phyloP scores from a whole-genome alignment of 1,284 basidiomycete species.

The Phellopilus nigrolimitatus region DNA sequence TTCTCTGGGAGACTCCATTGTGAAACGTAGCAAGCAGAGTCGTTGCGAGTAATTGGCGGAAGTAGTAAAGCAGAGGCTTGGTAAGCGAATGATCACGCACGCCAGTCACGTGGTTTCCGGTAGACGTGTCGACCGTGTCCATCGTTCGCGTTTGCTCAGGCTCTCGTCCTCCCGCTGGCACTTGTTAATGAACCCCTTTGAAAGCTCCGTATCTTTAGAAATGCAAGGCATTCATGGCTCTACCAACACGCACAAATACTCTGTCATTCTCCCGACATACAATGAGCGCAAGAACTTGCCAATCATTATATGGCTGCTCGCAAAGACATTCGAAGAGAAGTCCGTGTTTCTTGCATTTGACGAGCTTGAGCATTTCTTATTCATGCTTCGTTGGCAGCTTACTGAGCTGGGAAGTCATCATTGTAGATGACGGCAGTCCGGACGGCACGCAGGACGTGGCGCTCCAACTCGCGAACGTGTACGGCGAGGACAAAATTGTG shows the following conservation, averaged over 20 bases:
- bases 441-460: slow-evolving; percentile 91
- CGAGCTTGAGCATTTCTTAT: neutral
- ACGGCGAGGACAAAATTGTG: slow-evolving; percentile 83
- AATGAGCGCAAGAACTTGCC: slow-evolving; percentile 91
- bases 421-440: slow-evolving; percentile 89
- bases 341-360: slow-evolving; percentile 35
- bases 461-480: slow-evolving; percentile 66
- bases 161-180: neutral
- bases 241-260: slow-evolving; percentile 70
- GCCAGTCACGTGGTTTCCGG: too few relatives aligned
- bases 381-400: slow-evolving; percentile 31
- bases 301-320: slow-evolving; percentile 80
- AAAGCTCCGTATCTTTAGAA: slow-evolving; percentile 45
- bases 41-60: too few relatives aligned
- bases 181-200: slow-evolving; percentile 58
- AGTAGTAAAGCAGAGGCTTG: too few relatives aligned
- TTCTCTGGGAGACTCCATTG: too few relatives aligned
- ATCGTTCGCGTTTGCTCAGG: too few relatives aligned
- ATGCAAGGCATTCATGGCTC: slow-evolving; percentile 59
- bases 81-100: too few relatives aligned
- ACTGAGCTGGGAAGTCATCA: slow-evolving; percentile 78
- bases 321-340: slow-evolving; percentile 71
- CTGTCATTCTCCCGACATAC: slow-evolving; percentile 89
- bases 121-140: too few relatives aligned
- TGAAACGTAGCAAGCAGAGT: too few relatives aligned